Evolutionary conservation across 2,329 filamentous ascomycete genomes (phyloP).

Genomic region (Talaromyces sp.): DNA sequence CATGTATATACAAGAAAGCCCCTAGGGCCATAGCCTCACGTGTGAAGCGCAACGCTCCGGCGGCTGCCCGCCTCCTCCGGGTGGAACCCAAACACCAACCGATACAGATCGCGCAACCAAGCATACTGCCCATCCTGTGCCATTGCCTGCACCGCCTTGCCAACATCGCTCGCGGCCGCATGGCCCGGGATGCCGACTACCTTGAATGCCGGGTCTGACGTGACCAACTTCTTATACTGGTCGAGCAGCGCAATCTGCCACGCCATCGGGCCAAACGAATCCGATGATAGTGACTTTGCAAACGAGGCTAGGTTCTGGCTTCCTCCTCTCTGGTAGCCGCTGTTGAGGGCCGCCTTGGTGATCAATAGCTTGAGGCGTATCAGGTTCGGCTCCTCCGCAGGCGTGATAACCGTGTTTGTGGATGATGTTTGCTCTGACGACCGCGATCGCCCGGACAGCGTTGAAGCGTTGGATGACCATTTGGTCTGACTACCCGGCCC

Average conservation of each 20-base stretch:
- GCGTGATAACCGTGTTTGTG: constrained; percentile 39
- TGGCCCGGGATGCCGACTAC: constrained; percentile 28
- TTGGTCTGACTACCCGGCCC: constrained; percentile 41
- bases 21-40: constrained; percentile 15
- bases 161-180: constrained; percentile 64
- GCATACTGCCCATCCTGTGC: constrained; percentile 65
- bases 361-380: constrained; percentile 73
- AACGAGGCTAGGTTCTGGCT: constrained; percentile 64
- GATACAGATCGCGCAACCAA: constrained; percentile 78
- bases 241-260: constrained; percentile 69
- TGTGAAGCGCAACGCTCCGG: constrained; percentile 52
- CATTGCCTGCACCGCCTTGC: constrained; percentile 74
- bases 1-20: neutral
- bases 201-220: constrained; percentile 65
- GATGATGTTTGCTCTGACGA: constrained; percentile 47
- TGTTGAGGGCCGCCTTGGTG: constrained; percentile 79
- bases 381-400: constrained; percentile 68
- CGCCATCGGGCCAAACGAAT: constrained; percentile 70
- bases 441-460: constrained; percentile 74
- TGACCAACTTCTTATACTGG: constrained; percentile 75
- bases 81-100: constrained; percentile 77
- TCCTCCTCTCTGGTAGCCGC: constrained; percentile 66
- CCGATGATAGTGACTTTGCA: constrained; percentile 68
- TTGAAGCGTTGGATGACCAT: constrained; percentile 79
- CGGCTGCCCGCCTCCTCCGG: constrained; percentile 70